Conservation (phyloP, 257 asterid species). For the Osmanthus fragrans region DNA sequence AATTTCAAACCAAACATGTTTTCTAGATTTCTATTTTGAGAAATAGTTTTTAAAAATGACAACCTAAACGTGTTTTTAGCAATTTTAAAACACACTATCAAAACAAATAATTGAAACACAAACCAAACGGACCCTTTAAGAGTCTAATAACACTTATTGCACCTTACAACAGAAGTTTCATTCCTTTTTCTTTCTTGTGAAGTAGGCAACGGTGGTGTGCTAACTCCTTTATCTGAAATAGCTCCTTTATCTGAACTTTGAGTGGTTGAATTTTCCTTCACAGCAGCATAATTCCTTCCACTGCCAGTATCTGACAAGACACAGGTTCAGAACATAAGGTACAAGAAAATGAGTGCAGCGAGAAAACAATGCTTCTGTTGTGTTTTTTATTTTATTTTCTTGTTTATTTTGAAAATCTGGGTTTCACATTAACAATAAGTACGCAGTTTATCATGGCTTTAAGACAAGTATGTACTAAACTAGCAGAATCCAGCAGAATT, state of each 20-base stretch:
- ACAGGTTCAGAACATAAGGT: slow-evolving; percentile 14
- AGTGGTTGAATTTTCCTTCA: slow-evolving; percentile 46
- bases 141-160: slow-evolving; percentile 18
- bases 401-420: slow-evolving; percentile 1
- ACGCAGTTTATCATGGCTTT: slow-evolving; percentile 2
- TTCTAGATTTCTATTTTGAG: no score
- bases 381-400: slow-evolving; percentile 2
- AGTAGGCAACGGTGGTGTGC: slow-evolving; percentile 37
- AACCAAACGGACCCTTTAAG: not conserved
- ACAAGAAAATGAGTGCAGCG: slow-evolving; percentile 12
- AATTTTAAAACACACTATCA: no score
- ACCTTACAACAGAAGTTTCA: slow-evolving; percentile 58
- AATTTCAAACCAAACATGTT: no score
- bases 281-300: slow-evolving; percentile 54
- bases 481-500: not conserved
- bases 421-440: slow-evolving; percentile 16
- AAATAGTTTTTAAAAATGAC: no score
- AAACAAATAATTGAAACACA: no score
- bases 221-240: slow-evolving; percentile 47
- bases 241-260: slow-evolving; percentile 49
- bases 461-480: slow-evolving; percentile 2
- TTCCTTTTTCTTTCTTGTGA: slow-evolving; percentile 50
- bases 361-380: slow-evolving; percentile 6
- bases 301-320: slow-evolving; percentile 60
- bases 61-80: no score